Evolutionary conservation across 257 asterid species (phyloP), one percentile per base, ranked within the genome.

Genomic region (Avicennia marina): DNA sequence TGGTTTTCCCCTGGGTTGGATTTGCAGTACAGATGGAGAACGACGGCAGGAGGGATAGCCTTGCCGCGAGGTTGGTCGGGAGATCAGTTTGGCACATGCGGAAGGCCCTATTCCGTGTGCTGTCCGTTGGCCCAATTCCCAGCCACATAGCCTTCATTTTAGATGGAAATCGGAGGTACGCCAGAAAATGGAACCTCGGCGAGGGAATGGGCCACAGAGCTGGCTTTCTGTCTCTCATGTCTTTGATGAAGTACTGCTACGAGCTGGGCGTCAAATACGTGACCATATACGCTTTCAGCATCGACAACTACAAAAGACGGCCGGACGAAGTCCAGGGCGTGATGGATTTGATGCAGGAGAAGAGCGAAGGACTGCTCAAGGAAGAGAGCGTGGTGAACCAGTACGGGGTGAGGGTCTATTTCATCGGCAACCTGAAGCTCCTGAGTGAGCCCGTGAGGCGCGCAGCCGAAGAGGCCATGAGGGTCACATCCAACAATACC

Each of bases 271-370:
- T 90, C 29, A 74, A 76, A 9, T 77, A 81, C 48, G 53, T 85
- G 12, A 77, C 86, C 0, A 56, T 85, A 16, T 83, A 85, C 19
- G 95, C 85, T 2, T 90, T 90, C 75, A 85, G 89, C 83, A 90
- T 90, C 39, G 95, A 90, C 62, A 87, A 87, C 56, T 90, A 84
- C 82, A 87, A 44, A 60, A 67, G 98, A 41, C 66, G 62, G 31
- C 91, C 94, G 0, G 76, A 81, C 0, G 91, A 90, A 58, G 86
- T 90, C 25, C 63, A 76, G 63, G 48, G 7, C 7, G 26, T 82
- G 39, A 90, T 90, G 96, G 87, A 81, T 44, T 64, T 90, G 68
- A 87, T 87, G 86, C 63, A 75, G n/a, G 94, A 79, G 71, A 87
- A 87, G 72, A 79, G 83, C 11, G 83, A 90, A 49, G 95, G 83